Evolutionary conservation across 129 eudicot species (phyloP).

Genomic region (Mikania micrantha): DNA sequence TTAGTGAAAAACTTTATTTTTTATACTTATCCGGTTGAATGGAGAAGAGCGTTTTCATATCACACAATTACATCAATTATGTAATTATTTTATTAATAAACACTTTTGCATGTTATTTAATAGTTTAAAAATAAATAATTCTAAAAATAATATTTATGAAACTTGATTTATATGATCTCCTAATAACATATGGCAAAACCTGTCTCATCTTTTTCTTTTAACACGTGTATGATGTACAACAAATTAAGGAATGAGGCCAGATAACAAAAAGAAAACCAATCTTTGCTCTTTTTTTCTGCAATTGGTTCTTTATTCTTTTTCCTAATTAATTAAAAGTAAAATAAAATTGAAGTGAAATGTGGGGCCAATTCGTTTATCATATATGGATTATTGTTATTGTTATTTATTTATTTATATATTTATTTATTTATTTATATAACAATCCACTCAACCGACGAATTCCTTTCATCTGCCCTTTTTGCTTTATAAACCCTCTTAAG

Average conservation of each 20-base stretch:
- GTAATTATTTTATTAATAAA: too few species aligned
- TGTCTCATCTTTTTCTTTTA: not conserved
- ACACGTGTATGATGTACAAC: too few species aligned
- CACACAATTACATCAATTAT: too few species aligned
- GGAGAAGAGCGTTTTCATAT: too few species aligned
- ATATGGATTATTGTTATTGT: not conserved
- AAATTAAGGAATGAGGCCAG: not conserved
- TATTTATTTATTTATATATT: too few species aligned
- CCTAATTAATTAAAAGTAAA: constrained; percentile 1
- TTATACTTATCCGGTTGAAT: too few species aligned
- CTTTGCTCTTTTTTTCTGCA: constrained; percentile 14
- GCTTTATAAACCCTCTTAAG: not conserved
- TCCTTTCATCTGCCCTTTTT: not conserved
- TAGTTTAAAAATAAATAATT: too few species aligned
- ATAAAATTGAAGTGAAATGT: not conserved
- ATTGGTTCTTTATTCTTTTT: not conserved
- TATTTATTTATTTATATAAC: not conserved
- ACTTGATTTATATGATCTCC: too few species aligned
- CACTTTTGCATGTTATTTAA: too few species aligned
- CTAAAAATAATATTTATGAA: too few species aligned
- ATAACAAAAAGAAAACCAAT: not conserved
- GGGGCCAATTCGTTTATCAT: not conserved
- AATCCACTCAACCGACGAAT: constrained; percentile 16
- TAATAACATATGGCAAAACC: not conserved
- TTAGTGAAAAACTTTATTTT: too few species aligned